Evolutionary conservation across 2,329 filamentous ascomycete genomes (phyloP).

Genomic region (Claviceps sp.): DNA sequence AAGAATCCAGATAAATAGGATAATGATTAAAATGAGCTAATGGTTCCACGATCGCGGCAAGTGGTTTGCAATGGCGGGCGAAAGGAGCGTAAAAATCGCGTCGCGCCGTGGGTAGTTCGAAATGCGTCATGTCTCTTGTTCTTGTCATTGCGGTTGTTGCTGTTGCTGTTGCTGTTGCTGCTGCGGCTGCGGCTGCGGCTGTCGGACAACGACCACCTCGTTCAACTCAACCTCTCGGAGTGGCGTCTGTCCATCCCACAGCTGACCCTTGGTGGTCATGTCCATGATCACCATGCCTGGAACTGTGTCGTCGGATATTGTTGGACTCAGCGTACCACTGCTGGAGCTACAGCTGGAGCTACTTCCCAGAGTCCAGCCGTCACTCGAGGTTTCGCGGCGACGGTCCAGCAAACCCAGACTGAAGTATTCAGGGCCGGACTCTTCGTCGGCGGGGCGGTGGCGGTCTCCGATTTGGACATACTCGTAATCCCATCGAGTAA

Average conservation of each 20-base stretch:
- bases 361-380: slow-evolving; percentile 83
- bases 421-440: slow-evolving; percentile 32
- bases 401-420: slow-evolving; percentile 32
- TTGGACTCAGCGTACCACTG: slow-evolving; percentile 36
- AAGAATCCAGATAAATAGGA: neutral
- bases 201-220: slow-evolving; percentile 31
- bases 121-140: neutral
- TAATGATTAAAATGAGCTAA: slow-evolving; percentile 5
- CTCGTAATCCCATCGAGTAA: slow-evolving; percentile 88
- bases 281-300: slow-evolving; percentile 22
- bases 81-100: neutral
- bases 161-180: neutral
- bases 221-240: slow-evolving; percentile 30
- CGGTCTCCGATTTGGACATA: slow-evolving; percentile 73
- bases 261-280: slow-evolving; percentile 21
- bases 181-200: slow-evolving; percentile 7
- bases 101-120: neutral
- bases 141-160: neutral
- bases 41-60: neutral
- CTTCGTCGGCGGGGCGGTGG: slow-evolving; percentile 28
- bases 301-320: slow-evolving; percentile 29
- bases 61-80: neutral
- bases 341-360: slow-evolving; percentile 50
- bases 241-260: slow-evolving; percentile 24
- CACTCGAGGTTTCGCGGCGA: slow-evolving; percentile 44